Conservation (phyloP, 2,329 filamentous ascomycete species). For the Clonostachys byssicola region DNA sequence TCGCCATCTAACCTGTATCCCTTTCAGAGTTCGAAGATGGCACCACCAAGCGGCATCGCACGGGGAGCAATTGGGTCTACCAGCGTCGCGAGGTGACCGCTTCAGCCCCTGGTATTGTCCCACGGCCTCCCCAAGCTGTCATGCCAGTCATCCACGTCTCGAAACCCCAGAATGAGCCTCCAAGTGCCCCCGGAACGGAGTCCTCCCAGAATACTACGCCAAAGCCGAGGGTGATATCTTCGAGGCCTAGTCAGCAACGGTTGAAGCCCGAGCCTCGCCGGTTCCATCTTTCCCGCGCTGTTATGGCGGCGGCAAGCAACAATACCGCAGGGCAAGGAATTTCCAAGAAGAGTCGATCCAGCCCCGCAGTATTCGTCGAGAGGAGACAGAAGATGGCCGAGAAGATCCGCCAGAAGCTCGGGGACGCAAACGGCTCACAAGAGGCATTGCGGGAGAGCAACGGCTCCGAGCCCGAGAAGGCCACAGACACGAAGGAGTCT, state of each 20-base stretch:
- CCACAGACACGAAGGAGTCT: not conserved
- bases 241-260: slow-evolving; percentile 1
- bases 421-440: not conserved
- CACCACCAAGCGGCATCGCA: slow-evolving; percentile 47
- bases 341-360: slow-evolving; percentile 34
- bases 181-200: slow-evolving; percentile 6
- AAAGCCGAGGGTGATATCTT: slow-evolving; percentile 2
- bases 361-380: slow-evolving; percentile 52
- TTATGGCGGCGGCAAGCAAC: slow-evolving; percentile 21
- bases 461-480: not conserved
- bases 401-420: not conserved
- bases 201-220: not conserved
- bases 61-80: slow-evolving; percentile 49
- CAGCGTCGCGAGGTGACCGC: slow-evolving; percentile 37
- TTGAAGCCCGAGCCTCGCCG: slow-evolving; percentile 34
- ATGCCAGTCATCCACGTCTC: slow-evolving; percentile 46
- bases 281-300: slow-evolving; percentile 50
- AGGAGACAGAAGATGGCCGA: slow-evolving; percentile 31
- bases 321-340: slow-evolving; percentile 17
- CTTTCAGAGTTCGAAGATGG: slow-evolving; percentile 42
- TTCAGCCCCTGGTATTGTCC: not conserved
- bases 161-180: slow-evolving; percentile 19
- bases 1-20: slow-evolving; percentile 7
- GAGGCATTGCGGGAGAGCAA: not conserved
- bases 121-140: not conserved